phyloP scores from a whole-genome alignment of 441 rosid species.

The Pelargonium australe region DNA sequence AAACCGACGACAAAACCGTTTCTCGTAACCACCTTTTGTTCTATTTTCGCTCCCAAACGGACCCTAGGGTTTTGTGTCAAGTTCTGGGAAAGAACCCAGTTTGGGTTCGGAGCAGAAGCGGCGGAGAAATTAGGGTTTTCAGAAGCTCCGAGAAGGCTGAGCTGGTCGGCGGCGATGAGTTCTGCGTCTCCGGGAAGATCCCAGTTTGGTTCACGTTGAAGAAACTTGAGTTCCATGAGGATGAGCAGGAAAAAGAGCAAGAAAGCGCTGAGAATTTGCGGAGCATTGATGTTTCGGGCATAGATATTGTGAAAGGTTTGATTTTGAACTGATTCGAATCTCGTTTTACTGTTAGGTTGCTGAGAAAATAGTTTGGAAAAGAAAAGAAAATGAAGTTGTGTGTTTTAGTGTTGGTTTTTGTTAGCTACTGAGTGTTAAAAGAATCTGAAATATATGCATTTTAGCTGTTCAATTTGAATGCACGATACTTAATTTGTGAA shows the following conservation, averaged over 20 bases:
- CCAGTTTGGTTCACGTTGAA: slow-evolving; percentile 58
- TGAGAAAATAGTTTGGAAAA: neutral
- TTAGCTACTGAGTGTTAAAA: too few species aligned
- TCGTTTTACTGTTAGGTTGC: neutral
- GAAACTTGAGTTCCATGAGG: slow-evolving; percentile 25
- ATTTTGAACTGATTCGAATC: neutral
- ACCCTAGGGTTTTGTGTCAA: slow-evolving; percentile 44
- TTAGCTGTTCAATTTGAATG: neutral
- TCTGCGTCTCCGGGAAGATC: slow-evolving; percentile 45
- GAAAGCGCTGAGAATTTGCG: slow-evolving; percentile 13
- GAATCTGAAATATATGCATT: neutral
- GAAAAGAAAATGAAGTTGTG: neutral
- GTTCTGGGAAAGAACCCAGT: slow-evolving; percentile 65
- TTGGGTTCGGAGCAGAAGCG: slow-evolving; percentile 37
- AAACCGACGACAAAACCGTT: slow-evolving; percentile 41
- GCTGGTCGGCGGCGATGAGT: slow-evolving; percentile 40
- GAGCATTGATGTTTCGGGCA: slow-evolving; percentile 29
- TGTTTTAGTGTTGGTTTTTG: neutral
- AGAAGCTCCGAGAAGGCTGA: slow-evolving; percentile 46
- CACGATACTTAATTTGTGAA: too few species aligned
- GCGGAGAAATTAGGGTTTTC: slow-evolving; percentile 32
- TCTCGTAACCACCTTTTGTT: slow-evolving; percentile 59
- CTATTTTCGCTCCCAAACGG: slow-evolving; percentile 21
- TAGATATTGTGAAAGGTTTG: slow-evolving; percentile 62
- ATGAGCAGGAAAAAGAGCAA: slow-evolving; percentile 9